Percentiles rank a stretch among this genome's conserved stretches.
Evolutionary conservation across 2,329 filamentous ascomycete genomes (phyloP).

Genomic region (Pseudocercospora macadamiae): DNA sequence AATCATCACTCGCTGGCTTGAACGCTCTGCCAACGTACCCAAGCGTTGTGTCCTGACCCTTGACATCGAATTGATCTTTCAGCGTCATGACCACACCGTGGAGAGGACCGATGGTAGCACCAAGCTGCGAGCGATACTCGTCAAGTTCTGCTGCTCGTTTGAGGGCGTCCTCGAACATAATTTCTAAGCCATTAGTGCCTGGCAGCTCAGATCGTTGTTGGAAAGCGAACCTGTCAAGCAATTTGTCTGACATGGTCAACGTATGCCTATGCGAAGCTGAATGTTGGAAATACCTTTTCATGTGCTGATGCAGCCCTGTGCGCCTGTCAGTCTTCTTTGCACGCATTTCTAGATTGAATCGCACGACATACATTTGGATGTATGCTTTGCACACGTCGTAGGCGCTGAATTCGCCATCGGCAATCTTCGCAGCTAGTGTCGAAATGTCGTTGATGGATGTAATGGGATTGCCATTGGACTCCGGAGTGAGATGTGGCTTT

Average conservation of each 20-base stretch:
- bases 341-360: too few relatives aligned
- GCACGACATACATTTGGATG: conserved; percentile 20
- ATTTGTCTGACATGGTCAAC: conserved; percentile 51
- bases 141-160: conserved; percentile 54
- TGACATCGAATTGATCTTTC: conserved; percentile 62
- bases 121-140: conserved; percentile 51
- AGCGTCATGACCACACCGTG: conserved; percentile 48
- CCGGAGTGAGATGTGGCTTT: neutral
- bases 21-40: conserved; percentile 57
- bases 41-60: conserved; percentile 54
- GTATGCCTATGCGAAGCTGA: neutral
- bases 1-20: conserved; percentile 54
- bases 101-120: conserved; percentile 40
- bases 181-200: conserved; percentile 43
- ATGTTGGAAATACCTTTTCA: conserved; percentile 17
- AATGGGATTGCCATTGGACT: neutral
- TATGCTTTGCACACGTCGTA: conserved; percentile 18
- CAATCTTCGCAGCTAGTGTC: conserved; percentile 11
- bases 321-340: neutral
- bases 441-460: conserved; percentile 14
- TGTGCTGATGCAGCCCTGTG: conserved; percentile 25
- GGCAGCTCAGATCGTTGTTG: neutral
- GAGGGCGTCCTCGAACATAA: conserved; percentile 59
- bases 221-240: conserved; percentile 55
- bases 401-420: conserved; percentile 14